These are phyloP conservation scores for Phyllosticta capitalensis DNA, from an alignment of 2,329 filamentous ascomycete species.

Conservation along the genomic window DNA sequence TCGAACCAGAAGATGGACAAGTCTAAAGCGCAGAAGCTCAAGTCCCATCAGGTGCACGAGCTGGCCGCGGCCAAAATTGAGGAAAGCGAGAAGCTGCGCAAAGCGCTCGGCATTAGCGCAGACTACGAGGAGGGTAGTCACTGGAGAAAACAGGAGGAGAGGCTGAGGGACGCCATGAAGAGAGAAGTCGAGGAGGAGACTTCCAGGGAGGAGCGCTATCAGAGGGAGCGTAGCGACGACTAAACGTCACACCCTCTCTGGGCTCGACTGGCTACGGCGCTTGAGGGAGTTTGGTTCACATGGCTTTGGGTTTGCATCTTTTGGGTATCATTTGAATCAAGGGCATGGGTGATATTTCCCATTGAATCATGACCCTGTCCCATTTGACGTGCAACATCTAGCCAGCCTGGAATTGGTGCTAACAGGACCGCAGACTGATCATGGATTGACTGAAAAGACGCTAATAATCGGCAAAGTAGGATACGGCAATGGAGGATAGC, in stretches of 20 bases:
- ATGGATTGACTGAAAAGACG: no score
- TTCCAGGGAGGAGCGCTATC: not conserved
- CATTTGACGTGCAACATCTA: no score
- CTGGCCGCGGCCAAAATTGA: slow-evolving; percentile 91
- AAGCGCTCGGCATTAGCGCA: slow-evolving; percentile 76
- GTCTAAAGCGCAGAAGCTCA: slow-evolving; percentile 51
- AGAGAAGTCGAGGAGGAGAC: slow-evolving; percentile 30
- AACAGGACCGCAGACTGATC: no score
- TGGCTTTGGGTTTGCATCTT: not conserved
- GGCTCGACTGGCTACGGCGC: not conserved
- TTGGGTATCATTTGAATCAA: not conserved
- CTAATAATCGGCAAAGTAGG: no score
- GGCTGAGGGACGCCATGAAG: slow-evolving; percentile 37
- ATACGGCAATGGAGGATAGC: no score
- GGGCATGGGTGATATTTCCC: not conserved
- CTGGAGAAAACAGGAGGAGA: slow-evolving; percentile 76
- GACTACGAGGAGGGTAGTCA: slow-evolving; percentile 80
- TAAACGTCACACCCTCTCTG: not conserved
- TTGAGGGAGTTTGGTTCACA: not conserved
- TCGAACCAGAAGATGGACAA: slow-evolving; percentile 21
- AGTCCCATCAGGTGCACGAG: slow-evolving; percentile 92
- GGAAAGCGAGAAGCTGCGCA: slow-evolving; percentile 81
- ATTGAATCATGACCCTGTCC: no score
- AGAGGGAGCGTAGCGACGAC: not conserved
- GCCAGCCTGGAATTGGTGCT: no score